These are phyloP conservation scores for Malus orientalis DNA, from an alignment of 306 rosid genomes.

Conservation along the genomic window DNA sequence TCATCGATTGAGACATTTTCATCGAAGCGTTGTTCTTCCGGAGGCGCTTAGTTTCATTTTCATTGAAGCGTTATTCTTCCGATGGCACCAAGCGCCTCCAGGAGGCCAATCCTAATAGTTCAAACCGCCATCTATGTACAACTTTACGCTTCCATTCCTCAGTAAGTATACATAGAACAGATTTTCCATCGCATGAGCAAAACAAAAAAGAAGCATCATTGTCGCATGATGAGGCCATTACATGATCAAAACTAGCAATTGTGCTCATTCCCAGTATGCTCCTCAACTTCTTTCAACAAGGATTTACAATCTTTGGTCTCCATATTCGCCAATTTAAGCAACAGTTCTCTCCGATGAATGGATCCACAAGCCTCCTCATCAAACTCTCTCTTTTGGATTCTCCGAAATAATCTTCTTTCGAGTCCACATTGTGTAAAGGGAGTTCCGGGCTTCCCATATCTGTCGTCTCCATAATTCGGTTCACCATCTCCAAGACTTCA, in stretches of 20 bases:
- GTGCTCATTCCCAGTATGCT: neutral
- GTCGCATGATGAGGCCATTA: neutral
- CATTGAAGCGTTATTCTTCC: neutral
- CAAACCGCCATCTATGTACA: neutral
- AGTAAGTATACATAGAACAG: neutral
- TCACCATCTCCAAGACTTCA: conserved; percentile 40
- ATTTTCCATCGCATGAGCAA: neutral
- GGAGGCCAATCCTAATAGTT: neutral
- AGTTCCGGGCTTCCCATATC: conserved; percentile 29
- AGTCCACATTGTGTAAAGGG: conserved; percentile 13
- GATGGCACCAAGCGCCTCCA: neutral
- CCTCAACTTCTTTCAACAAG: conserved; percentile 14
- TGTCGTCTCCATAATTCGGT: conserved; percentile 18
- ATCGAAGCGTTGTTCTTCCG: neutral
- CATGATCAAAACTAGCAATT: neutral
- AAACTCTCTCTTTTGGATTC: conserved; percentile 32
- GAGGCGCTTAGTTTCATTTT: too few species aligned
- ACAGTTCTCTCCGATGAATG: conserved; percentile 35
- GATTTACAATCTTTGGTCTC: conserved; percentile 30
- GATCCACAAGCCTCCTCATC: conserved; percentile 29
- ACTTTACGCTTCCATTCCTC: neutral
- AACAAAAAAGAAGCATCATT: neutral
- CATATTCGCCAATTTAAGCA: conserved; percentile 30
- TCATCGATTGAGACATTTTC: neutral
- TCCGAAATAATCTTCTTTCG: conserved; percentile 3